These are phyloP conservation scores for Debaryomyces robertsiae DNA, from an alignment of 1,139 yeast species.

Conservation along the genomic window DNA sequence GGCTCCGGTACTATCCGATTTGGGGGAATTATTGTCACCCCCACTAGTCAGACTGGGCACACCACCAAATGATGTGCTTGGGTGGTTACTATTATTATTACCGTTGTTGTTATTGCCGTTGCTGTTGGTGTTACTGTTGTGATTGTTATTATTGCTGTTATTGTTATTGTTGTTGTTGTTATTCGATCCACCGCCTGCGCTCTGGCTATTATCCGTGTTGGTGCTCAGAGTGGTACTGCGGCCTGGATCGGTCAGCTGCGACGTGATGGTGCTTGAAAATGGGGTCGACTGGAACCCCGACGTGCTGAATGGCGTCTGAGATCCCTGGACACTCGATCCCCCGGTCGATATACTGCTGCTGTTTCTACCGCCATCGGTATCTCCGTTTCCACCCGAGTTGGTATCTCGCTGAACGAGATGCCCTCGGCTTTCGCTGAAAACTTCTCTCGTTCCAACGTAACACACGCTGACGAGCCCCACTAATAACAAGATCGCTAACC, in stretches of 20 bases:
- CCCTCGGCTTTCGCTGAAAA: background rate
- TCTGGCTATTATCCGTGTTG: background rate
- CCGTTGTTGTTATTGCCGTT: background rate
- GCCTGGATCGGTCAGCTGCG: too few species aligned
- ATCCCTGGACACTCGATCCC: background rate
- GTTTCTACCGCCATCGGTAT: background rate
- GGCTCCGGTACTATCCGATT: background rate
- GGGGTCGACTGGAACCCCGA: background rate
- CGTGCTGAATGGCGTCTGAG: background rate
- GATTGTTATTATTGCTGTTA: background rate
- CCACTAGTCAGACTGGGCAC: background rate
- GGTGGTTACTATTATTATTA: background rate
- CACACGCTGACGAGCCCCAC: constrained; percentile 1
- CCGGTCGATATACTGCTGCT: background rate
- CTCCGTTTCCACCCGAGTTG: background rate
- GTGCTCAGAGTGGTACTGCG: background rate
- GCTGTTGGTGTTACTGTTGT: background rate
- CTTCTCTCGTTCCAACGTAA: background rate
- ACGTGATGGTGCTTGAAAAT: background rate
- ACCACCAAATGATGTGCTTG: background rate
- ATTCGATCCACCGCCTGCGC: constrained; percentile 1
- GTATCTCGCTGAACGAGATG: constrained; percentile 3
- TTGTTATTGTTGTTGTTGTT: background rate
- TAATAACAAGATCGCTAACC: background rate
- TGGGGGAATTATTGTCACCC: background rate